phyloP scores from a whole-genome alignment of 2,329 filamentous ascomycete genomes.

The Beauveria pseudobassiana region DNA sequence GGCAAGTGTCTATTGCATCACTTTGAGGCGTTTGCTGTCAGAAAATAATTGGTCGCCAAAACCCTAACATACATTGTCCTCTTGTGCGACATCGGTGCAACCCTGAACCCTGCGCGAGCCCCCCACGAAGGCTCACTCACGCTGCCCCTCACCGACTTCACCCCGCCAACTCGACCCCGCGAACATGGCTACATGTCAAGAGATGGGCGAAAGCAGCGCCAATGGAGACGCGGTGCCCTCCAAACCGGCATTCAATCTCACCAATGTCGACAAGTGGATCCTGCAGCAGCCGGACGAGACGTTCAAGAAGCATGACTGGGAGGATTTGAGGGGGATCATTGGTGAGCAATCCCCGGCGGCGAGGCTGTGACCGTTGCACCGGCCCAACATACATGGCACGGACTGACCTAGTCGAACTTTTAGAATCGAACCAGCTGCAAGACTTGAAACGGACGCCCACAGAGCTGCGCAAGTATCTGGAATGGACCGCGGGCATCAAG shows the following conservation, averaged over 20 bases:
- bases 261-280: slow-evolving; percentile 49
- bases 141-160: slow-evolving; percentile 7
- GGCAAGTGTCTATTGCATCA: not conserved
- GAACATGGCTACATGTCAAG: not conserved
- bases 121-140: not conserved
- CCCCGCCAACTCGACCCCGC: not conserved
- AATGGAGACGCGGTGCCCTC: slow-evolving; percentile 16
- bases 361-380: not conserved
- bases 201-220: slow-evolving; percentile 33
- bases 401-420: not conserved
- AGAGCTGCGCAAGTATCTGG: slow-evolving; percentile 70
- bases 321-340: slow-evolving; percentile 61
- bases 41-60: too few relatives aligned
- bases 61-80: too few relatives aligned
- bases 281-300: slow-evolving; percentile 60
- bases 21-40: too few relatives aligned
- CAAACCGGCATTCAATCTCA: slow-evolving; percentile 49
- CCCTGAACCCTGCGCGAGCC: not conserved
- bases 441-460: slow-evolving; percentile 73
- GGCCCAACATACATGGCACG: not conserved
- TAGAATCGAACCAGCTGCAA: slow-evolving; percentile 56
- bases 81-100: not conserved
- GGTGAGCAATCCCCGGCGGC: slow-evolving; percentile 31
- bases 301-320: slow-evolving; percentile 67
- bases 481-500: slow-evolving; percentile 65